Percentiles rank a stretch among this genome's conserved stretches.
phyloP scores from a whole-genome alignment of 768 basidiomycete genomes.

The Hygrocybe coccinea region DNA sequence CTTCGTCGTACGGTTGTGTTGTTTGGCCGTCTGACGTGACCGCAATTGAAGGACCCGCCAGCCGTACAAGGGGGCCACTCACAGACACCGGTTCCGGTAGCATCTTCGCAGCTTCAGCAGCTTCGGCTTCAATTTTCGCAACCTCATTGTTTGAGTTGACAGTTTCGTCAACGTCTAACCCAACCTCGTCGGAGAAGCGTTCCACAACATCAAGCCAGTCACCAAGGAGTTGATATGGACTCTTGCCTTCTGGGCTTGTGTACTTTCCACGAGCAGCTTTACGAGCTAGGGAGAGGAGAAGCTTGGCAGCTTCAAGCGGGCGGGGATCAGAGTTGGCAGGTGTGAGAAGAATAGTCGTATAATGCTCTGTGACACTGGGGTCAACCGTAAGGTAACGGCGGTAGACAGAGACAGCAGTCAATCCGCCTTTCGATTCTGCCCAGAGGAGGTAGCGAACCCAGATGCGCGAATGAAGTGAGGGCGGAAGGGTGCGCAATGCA shows the following conservation, averaged over 20 bases:
- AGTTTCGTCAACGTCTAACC: constrained; percentile 77
- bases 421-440: constrained; percentile 79
- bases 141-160: constrained; percentile 48
- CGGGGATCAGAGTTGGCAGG: constrained; percentile 54
- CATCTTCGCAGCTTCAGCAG: constrained; percentile 23
- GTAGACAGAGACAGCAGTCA: constrained; percentile 77
- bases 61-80: constrained; percentile 62
- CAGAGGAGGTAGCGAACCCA: constrained; percentile 93
- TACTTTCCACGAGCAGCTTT: constrained; percentile 82
- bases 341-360: constrained; percentile 63
- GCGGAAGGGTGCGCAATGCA: constrained; percentile 86
- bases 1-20: constrained; percentile 60
- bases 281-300: constrained; percentile 77
- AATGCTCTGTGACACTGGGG: constrained; percentile 75
- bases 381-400: constrained; percentile 84
- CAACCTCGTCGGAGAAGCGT: constrained; percentile 86
- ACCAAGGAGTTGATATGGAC: constrained; percentile 87
- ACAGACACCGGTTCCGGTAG: constrained; percentile 41
- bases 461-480: constrained; percentile 84
- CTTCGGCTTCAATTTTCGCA: constrained; percentile 41
- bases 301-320: constrained; percentile 90
- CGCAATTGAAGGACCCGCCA: constrained; percentile 60
- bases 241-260: constrained; percentile 85
- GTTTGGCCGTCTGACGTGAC: constrained; percentile 49
- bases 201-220: constrained; percentile 93